phyloP scores from a whole-genome alignment of 2,329 filamentous ascomycete genomes.

The Pseudopyricularia javanii region DNA sequence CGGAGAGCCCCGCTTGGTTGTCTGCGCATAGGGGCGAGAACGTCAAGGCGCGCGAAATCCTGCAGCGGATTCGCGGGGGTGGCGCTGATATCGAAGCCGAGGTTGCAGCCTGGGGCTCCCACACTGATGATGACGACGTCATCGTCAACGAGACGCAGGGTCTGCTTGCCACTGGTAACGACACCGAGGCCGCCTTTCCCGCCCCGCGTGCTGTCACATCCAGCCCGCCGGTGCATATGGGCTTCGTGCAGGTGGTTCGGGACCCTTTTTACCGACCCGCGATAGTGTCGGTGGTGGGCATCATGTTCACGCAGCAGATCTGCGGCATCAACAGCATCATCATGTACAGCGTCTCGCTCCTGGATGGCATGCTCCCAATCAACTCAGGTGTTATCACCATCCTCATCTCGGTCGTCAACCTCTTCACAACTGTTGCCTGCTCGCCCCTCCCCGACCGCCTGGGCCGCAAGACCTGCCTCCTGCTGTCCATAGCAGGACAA shows the following conservation, averaged over 20 bases:
- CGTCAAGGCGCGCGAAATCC: conserved; percentile 47
- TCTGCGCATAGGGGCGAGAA: conserved; percentile 50
- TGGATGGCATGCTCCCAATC: conserved; percentile 68
- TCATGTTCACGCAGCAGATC: conserved; percentile 88
- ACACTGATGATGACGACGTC: conserved; percentile 10
- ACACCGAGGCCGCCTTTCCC: conserved; percentile 6
- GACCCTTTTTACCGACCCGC: conserved; percentile 59
- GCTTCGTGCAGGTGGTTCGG: conserved; percentile 52
- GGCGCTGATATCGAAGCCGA: conserved; percentile 62
- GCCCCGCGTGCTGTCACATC: conserved; percentile 12
- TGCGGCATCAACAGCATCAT: conserved; percentile 94
- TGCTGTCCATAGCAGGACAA: conserved; percentile 77
- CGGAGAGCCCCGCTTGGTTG: conserved; percentile 82
- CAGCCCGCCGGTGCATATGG: conserved; percentile 27
- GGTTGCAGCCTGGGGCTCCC: conserved; percentile 45
- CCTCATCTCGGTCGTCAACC: conserved; percentile 74
- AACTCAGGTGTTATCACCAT: conserved; percentile 79
- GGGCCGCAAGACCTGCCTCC: conserved; percentile 74
- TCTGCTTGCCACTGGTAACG: conserved; percentile 37
- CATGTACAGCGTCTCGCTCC: conserved; percentile 93
- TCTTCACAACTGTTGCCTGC: conserved; percentile 68
- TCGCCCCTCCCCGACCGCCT: conserved; percentile 79
- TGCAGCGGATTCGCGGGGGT: conserved; percentile 67
- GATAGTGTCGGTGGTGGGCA: conserved; percentile 72
- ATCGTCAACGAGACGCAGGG: conserved; percentile 53